These are phyloP conservation scores for Termitomyces sp. DNA, from an alignment of 768 basidiomycete species.

Conservation along the genomic window DNA sequence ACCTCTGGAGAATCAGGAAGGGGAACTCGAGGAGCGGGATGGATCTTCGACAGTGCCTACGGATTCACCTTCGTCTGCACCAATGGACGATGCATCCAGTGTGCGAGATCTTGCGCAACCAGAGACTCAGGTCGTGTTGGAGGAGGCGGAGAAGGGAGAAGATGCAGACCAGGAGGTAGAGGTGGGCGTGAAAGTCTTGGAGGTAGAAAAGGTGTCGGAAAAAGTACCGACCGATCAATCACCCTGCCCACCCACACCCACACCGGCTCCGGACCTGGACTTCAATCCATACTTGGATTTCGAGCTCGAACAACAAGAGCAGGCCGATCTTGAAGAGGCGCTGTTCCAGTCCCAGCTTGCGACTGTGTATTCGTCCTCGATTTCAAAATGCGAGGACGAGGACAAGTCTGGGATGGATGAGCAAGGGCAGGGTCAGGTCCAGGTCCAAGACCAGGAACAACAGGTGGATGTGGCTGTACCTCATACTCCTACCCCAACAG, in stretches of 20 bases:
- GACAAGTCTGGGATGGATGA: neutral
- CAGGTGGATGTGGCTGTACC: neutral
- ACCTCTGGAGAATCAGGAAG: neutral
- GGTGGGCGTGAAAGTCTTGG: neutral
- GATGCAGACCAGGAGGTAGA: neutral
- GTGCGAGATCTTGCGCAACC: neutral
- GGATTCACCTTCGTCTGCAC: neutral
- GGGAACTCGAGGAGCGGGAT: neutral
- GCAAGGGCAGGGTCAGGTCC: neutral
- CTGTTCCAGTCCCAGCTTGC: neutral
- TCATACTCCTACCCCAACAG: neutral
- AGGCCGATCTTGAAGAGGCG: neutral
- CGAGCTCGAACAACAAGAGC: neutral
- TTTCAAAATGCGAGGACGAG: neutral
- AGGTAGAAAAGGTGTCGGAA: neutral
- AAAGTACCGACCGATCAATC: neutral
- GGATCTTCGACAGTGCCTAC: neutral
- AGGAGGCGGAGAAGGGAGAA: neutral
- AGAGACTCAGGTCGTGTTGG: neutral
- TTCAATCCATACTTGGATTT: neutral
- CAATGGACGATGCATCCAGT: neutral
- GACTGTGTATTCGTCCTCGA: neutral
- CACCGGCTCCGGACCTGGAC: neutral
- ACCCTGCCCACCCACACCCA: neutral
- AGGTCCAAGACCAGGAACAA: neutral